Percentiles rank a stretch among this genome's conserved stretches.
These are phyloP conservation scores for Trametes maxima DNA, from an alignment of 768 basidiomycete species.

Conservation along the genomic window DNA sequence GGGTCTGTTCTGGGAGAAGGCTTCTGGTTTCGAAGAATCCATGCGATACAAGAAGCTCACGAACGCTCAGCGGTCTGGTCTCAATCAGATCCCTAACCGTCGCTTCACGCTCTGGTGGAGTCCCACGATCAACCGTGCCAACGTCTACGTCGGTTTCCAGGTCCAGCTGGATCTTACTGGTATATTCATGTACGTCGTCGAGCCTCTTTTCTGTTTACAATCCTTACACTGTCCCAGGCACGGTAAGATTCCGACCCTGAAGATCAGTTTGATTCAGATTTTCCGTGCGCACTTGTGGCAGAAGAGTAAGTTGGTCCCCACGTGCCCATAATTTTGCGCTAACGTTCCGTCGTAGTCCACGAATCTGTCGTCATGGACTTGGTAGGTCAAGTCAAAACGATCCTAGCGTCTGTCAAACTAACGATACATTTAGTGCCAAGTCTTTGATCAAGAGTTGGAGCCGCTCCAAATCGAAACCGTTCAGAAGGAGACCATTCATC, in stretches of 20 bases:
- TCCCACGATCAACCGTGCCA: slow-evolving; percentile 98
- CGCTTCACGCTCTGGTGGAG: slow-evolving; percentile 99
- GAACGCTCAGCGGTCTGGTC: slow-evolving; percentile 97
- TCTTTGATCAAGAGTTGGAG: slow-evolving; percentile 98
- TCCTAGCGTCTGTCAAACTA: neutral
- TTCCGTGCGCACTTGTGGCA: slow-evolving; percentile 99
- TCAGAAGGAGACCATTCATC: slow-evolving; percentile 99
- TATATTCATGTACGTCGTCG: slow-evolving; percentile 74
- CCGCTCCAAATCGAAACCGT: slow-evolving; percentile 98
- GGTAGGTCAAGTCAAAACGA: slow-evolving; percentile 39
- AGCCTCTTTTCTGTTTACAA: neutral
- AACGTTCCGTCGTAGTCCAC: slow-evolving; percentile 56
- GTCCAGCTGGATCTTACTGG: slow-evolving; percentile 98
- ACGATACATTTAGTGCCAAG: slow-evolving; percentile 74
- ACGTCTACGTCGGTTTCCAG: slow-evolving; percentile 99
- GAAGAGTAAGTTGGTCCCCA: slow-evolving; percentile 70
- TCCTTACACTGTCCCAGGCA: slow-evolving; percentile 56
- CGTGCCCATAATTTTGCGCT: slow-evolving; percentile 27
- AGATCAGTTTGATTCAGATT: slow-evolving; percentile 99
- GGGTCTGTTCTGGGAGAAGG: slow-evolving; percentile 98
- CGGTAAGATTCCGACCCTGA: slow-evolving; percentile 96
- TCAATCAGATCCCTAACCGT: slow-evolving; percentile 98
- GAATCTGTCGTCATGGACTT: slow-evolving; percentile 93
- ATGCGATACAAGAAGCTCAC: slow-evolving; percentile 97
- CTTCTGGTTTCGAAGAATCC: slow-evolving; percentile 94